A percentile compares a stretch with the other conserved stretches of the same genome.
Evolutionary conservation across 2,329 filamentous ascomycete species (phyloP).

Genomic region (Aspergillus flavus): DNA sequence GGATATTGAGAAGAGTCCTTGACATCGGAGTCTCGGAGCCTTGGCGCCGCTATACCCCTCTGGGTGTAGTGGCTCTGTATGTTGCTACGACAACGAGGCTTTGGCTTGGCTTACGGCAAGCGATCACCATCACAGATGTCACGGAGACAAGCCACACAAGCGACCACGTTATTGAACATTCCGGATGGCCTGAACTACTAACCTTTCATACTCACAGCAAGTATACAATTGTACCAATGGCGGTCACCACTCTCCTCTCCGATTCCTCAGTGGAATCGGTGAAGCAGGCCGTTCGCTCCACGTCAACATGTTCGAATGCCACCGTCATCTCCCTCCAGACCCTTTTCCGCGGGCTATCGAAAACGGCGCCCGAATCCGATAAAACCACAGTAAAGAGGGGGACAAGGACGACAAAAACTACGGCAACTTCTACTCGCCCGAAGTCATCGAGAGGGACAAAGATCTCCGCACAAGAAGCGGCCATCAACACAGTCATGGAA

Average conservation of each 20-base stretch:
- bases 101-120: slow-evolving; percentile 15
- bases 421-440: slow-evolving; percentile 24
- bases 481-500: slow-evolving; percentile 28
- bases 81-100: slow-evolving; percentile 36
- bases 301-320: slow-evolving; percentile 55
- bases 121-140: slow-evolving; percentile 13
- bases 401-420: slow-evolving; percentile 28
- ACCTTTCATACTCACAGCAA: slow-evolving; percentile 12
- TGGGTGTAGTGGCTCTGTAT: slow-evolving; percentile 18
- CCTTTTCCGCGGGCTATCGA: slow-evolving; percentile 36
- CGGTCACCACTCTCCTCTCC: slow-evolving; percentile 35
- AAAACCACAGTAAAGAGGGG: slow-evolving; percentile 22
- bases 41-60: slow-evolving; percentile 15
- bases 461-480: slow-evolving; percentile 26
- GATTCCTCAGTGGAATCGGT: slow-evolving; percentile 47
- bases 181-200: slow-evolving; percentile 16
- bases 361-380: slow-evolving; percentile 25
- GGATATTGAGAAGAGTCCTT: slow-evolving; percentile 3
- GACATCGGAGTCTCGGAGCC: slow-evolving; percentile 10
- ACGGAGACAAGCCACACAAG: slow-evolving; percentile 2
- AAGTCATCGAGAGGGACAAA: slow-evolving; percentile 31
- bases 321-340: slow-evolving; percentile 44
- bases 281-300: slow-evolving; percentile 57
- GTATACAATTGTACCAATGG: slow-evolving; percentile 24
- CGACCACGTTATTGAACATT: background rate